A percentile compares a stretch with the other conserved stretches of the same genome.
Conservation (phyloP, 129 eudicot species). For the Ambrosia artemisiifolia region DNA sequence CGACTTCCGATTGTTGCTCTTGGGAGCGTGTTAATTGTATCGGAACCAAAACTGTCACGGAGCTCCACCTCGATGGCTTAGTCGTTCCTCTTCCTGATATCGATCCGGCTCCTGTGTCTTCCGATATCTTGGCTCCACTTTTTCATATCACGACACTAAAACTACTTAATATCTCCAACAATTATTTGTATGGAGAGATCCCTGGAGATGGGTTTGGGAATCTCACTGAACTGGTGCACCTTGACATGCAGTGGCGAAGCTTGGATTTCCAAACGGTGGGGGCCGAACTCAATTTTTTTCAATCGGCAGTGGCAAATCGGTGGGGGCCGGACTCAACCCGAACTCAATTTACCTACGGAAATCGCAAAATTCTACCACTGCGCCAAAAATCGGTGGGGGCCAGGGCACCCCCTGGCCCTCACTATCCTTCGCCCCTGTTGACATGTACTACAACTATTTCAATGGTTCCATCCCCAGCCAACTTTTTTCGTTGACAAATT, state of each 20-base stretch:
- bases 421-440: too few relatives aligned
- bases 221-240: slow-evolving; percentile 38
- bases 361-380: too few relatives aligned
- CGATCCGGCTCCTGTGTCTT: neutral
- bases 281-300: too few relatives aligned
- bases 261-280: too few relatives aligned
- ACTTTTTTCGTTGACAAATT: slow-evolving; percentile 25
- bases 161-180: slow-evolving; percentile 40
- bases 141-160: slow-evolving; percentile 30
- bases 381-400: too few relatives aligned
- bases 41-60: slow-evolving; percentile 14
- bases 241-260: slow-evolving; percentile 50
- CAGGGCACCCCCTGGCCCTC: too few relatives aligned
- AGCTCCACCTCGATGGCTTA: slow-evolving; percentile 24
- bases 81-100: slow-evolving; percentile 9
- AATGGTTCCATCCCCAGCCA: slow-evolving; percentile 36
- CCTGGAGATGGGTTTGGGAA: slow-evolving; percentile 38
- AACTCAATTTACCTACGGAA: too few relatives aligned
- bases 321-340: too few relatives aligned
- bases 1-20: slow-evolving; percentile 38
- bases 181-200: slow-evolving; percentile 32
- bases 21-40: slow-evolving; percentile 46
- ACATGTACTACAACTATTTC: slow-evolving; percentile 38
- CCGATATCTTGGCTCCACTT: slow-evolving; percentile 35
- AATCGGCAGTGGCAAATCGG: too few relatives aligned